Conservation (phyloP, 345 rosid species). For the Rhodamnia rubescens region DNA sequence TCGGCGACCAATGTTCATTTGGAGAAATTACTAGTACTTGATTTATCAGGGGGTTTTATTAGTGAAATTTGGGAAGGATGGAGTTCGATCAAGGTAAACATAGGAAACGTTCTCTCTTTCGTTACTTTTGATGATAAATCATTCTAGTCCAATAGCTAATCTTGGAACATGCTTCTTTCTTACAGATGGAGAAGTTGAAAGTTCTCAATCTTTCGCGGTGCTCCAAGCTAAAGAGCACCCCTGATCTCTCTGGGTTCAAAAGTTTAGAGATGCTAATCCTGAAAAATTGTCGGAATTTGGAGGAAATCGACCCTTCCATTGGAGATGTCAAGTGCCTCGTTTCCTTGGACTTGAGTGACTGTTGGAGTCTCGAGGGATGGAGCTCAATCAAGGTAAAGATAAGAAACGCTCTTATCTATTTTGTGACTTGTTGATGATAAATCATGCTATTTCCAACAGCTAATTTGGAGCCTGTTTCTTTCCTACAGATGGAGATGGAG, state of each 20-base stretch:
- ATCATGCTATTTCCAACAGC: too few relatives aligned
- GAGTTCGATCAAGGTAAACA: background rate
- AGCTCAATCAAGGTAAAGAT: too few relatives aligned
- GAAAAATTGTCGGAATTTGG: fast-evolving
- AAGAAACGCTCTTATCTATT: too few relatives aligned
- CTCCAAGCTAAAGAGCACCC: fast-evolving
- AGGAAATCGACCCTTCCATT: background rate
- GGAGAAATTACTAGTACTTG: background rate
- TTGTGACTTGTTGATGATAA: too few relatives aligned
- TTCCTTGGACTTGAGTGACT: too few relatives aligned
- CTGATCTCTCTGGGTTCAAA: fast-evolving
- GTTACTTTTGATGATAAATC: background rate
- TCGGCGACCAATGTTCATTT: fast-evolving
- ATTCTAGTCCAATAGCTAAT: background rate
- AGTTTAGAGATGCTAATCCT: background rate
- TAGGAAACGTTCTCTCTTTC: background rate
- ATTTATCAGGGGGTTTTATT: background rate
- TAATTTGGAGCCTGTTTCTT: too few relatives aligned
- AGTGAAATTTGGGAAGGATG: fast-evolving
- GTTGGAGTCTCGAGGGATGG: too few relatives aligned
- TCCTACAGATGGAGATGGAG: too few relatives aligned
- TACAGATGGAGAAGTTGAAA: background rate
- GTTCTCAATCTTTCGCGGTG: fast-evolving
- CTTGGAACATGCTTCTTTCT: background rate
- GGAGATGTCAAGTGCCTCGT: background rate